Evolutionary conservation across 2,329 filamentous ascomycete genomes (phyloP).

Genomic region (Pyrenochaeta sp.): DNA sequence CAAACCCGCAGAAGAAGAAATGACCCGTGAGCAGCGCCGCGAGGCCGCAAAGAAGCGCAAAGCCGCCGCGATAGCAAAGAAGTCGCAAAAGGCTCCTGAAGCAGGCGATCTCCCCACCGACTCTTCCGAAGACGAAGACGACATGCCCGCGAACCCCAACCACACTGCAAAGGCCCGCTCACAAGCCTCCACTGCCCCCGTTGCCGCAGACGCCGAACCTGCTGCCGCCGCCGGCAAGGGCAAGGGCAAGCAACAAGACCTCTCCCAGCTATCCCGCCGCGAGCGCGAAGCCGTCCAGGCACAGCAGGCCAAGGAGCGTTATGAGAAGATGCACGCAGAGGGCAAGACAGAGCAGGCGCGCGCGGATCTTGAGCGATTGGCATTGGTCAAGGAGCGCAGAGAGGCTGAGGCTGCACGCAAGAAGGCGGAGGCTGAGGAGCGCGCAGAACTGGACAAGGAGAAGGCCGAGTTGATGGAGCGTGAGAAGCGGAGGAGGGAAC

Average conservation of each 20-base stretch:
- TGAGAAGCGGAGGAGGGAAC: conserved; percentile 58
- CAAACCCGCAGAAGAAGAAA: conserved; percentile 60
- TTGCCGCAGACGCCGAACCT: conserved; percentile 54
- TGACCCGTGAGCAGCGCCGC: conserved; percentile 88
- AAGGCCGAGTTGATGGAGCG: conserved; percentile 59
- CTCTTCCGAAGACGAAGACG: conserved; percentile 67
- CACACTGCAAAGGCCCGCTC: conserved; percentile 74
- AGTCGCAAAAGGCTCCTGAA: conserved; percentile 74
- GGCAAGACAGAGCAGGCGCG: conserved; percentile 97
- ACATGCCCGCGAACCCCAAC: conserved; percentile 90
- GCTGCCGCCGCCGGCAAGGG: conserved; percentile 59
- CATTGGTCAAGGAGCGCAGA: conserved; percentile 83
- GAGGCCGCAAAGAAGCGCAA: conserved; percentile 90
- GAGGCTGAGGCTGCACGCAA: conserved; percentile 84
- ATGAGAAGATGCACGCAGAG: conserved; percentile 89
- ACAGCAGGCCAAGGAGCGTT: conserved; percentile 86
- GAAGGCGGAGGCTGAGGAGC: conserved; percentile 69
- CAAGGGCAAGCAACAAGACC: conserved; percentile 62
- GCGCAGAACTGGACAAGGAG: conserved; percentile 64
- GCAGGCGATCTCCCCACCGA: conserved; percentile 87
- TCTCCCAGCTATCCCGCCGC: conserved; percentile 69
- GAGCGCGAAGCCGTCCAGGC: conserved; percentile 85
- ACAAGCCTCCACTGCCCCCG: conserved; percentile 68
- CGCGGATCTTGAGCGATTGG: conserved; percentile 84
- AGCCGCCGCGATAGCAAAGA: conserved; percentile 82